Base-by-base conservation (phyloP, 2,329 filamentous ascomycete species). In the Arthrobotrys pseudoclavata region DNA sequence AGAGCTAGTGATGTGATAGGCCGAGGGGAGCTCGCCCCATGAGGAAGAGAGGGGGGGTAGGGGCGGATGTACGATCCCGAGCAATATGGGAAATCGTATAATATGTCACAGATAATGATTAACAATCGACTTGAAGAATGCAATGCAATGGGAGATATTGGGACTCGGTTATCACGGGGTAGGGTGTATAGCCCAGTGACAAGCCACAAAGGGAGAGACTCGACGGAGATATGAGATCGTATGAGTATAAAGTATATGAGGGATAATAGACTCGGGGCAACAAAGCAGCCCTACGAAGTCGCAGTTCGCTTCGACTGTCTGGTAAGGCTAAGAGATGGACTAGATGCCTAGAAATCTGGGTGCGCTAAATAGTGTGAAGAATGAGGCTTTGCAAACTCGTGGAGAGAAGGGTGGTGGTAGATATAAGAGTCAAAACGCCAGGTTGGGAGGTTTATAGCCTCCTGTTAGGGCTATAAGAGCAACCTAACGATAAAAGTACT, bases 281-380 rank as follows among this genome's bases (percentile, higher is more conserved):
- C 69, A 47, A 70, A 69, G 68, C 72, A 70, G 72, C 66, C 72
- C 72, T 76, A 76, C 29, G 72, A 63, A 20, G 72, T 70, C 64
- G 64, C 37, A 69, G 61, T 63, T 76, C 72, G 72, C 63, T 63
- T 52, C 50, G 37, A 26, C 72, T 66, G 72, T 52, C 26, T 50
- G 45, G 66, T 60, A 76, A 70, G 72, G 66, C 72, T 69, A 63
- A 70, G 64, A 76, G 42, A 50, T 62, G 45, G 48, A 34, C 29
- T 76, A 76, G 72, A 66, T 76, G 72, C 72, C 72, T 76, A 76
- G 72, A 76, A 60, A 10, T 69, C 50, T 48, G 20, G 10, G 52
- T 62, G 53, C 70, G 70, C 64, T 70, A 60, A 31, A 42, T 40
- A 26, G 64, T 34, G 29, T 66, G 57, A 55, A 60, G 57, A 76